Conservation (phyloP, 345 rosid species). For the Eucalyptus curtisii region DNA sequence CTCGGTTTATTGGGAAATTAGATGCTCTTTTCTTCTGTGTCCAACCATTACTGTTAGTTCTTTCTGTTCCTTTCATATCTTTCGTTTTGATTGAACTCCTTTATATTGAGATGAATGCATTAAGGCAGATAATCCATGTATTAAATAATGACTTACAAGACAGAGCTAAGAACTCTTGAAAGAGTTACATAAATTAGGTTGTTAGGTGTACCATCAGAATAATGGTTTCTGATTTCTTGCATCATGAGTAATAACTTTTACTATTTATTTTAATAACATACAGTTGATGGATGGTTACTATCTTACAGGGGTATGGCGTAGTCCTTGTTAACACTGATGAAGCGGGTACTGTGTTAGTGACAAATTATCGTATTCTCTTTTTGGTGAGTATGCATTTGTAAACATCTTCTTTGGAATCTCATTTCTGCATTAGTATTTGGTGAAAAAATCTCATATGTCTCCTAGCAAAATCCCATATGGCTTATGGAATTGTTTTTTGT, state of each 20-base stretch:
- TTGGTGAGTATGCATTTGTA: constrained; percentile 38
- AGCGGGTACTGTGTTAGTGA: constrained; percentile 77
- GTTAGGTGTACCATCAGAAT: background rate
- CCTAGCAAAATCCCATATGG: background rate
- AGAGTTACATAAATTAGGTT: background rate
- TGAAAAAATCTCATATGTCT: background rate
- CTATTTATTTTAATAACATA: background rate
- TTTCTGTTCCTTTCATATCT: background rate
- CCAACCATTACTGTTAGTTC: background rate
- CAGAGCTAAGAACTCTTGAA: background rate
- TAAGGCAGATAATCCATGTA: background rate
- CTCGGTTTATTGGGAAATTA: background rate
- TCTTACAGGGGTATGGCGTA: constrained; percentile 68
- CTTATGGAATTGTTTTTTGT: background rate
- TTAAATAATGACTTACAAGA: background rate
- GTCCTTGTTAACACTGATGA: constrained; percentile 75
- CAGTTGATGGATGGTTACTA: background rate
- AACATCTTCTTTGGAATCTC: background rate
- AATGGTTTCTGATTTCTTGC: background rate
- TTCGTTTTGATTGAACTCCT: background rate
- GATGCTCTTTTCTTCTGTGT: background rate
- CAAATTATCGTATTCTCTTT: constrained; percentile 90
- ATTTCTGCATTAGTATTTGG: background rate
- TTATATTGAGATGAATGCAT: background rate
- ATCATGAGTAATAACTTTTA: background rate